Base-by-base conservation (phyloP, 2,329 filamentous ascomycete genomes). In the Geosmithia morbida region DNA sequence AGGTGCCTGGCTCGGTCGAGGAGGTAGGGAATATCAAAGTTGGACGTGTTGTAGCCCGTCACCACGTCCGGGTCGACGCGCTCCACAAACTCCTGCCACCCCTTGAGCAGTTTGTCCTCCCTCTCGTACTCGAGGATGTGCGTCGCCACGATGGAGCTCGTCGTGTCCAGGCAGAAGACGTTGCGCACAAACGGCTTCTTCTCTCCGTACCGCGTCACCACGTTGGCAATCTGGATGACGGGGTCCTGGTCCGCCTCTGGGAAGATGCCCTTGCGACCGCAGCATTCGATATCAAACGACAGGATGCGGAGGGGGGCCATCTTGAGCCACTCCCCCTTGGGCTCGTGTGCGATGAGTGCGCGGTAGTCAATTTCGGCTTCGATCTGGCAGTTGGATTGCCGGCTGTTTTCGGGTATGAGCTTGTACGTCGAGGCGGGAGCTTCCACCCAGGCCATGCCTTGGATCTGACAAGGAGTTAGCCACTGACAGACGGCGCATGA, bases 201-300 rank as follows among this genome's bases (percentile, higher is more conserved):
- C 55, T 98, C 92, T 72, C 92, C 92, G 53, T 95, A 96, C 58
- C 82, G 75, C 30, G 89, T 97, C 17, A 98, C 90, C 6, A 97
- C 79, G 57, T 96, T 97, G 49, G 92, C 92, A 53, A 98, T 98
- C 62, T 98, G 92, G 54, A 98, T 98, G 53, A 98, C 89, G 0
- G 90, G 88, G 57, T 98, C 92, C 18, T 87, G 69, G 51, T 90
- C 81, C 10, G 94, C 81, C 63, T 98, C 92, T 0, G 94, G 92
- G 58, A 98, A 98, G 59, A 98, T 85, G 53, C 92, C 92, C 66
- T 98, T 97, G 55, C 94, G 85, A 46, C 92, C 92, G 55, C 92
- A 92, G 64, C 92, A 98, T 65, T 98, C 92, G 56, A 98, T 98
- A 77, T 98, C 92, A 59, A 98, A 97, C 4, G 92, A 97, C 43